Evolutionary conservation across 2,329 filamentous ascomycete species (phyloP).

Genomic region (Stachybotrys echinatus): DNA sequence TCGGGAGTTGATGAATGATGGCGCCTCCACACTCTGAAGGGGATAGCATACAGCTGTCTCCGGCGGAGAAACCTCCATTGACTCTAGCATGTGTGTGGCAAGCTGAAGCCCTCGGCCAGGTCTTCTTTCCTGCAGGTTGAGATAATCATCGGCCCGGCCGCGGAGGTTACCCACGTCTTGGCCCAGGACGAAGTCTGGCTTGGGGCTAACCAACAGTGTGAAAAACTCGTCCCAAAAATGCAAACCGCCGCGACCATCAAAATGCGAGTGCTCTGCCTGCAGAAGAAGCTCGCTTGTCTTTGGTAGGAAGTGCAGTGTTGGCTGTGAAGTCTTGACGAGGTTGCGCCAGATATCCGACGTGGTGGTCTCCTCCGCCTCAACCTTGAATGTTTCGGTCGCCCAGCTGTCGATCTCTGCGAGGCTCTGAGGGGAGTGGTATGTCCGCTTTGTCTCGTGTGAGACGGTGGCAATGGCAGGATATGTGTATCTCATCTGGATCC

Average conservation of each 20-base stretch:
- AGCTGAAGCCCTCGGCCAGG: neutral
- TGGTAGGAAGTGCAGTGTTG: constrained; percentile 4
- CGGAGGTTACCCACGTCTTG: constrained; percentile 3
- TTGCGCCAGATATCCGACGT: constrained; percentile 3
- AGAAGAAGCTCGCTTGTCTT: constrained; percentile 3
- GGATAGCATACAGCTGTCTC: neutral
- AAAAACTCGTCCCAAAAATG: constrained; percentile 6
- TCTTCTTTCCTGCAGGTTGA: neutral
- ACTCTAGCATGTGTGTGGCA: neutral
- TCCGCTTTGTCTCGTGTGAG: constrained; percentile 1
- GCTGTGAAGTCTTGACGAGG: constrained; percentile 1
- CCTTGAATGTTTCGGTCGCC: constrained; percentile 5
- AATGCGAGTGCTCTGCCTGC: constrained; percentile 4
- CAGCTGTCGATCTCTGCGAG: constrained; percentile 1
- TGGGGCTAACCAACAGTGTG: constrained; percentile 4
- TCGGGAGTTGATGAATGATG: neutral
- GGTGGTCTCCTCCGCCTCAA: neutral
- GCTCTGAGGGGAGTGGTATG: constrained; percentile 1
- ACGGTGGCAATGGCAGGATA: constrained; percentile 5
- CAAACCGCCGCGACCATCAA: constrained; percentile 4
- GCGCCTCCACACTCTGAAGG: too few species aligned
- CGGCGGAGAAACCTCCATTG: neutral
- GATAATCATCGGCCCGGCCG: constrained; percentile 5
- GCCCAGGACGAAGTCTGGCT: constrained; percentile 1
- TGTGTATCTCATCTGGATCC: constrained; percentile 5